Conservation (phyloP, 2,329 filamentous ascomycete genomes). For the Magnaporthales sp. region DNA sequence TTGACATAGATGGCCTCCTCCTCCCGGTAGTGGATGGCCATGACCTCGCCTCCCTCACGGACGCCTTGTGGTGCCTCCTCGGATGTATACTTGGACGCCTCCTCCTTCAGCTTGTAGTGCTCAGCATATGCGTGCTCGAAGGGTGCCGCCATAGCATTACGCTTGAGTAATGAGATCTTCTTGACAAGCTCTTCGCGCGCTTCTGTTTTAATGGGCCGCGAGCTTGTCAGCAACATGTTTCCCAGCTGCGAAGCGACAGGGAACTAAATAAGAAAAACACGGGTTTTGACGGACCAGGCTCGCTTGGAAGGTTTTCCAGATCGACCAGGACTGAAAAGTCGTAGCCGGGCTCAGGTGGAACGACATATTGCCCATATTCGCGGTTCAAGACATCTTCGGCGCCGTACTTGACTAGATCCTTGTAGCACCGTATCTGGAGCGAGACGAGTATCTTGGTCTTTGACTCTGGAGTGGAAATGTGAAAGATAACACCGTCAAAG, state of each 20-base stretch:
- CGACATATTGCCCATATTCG: constrained; percentile 91
- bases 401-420: constrained; percentile 86
- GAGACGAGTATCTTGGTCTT: constrained; percentile 95
- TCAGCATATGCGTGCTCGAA: constrained; percentile 97
- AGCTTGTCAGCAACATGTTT: not conserved
- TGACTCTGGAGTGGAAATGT: constrained; percentile 89
- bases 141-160: constrained; percentile 96
- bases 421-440: constrained; percentile 89
- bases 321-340: constrained; percentile 94
- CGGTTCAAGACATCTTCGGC: constrained; percentile 84
- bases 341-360: constrained; percentile 79
- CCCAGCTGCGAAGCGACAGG: not conserved
- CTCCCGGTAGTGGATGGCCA: constrained; percentile 96
- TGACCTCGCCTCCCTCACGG: constrained; percentile 81
- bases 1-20: constrained; percentile 99
- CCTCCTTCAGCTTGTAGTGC: constrained; percentile 76
- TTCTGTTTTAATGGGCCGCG: constrained; percentile 38
- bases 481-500: constrained; percentile 97
- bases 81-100: constrained; percentile 84
- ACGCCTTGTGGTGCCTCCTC: constrained; percentile 91
- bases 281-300: constrained; percentile 40
- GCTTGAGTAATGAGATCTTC: constrained; percentile 86
- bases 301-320: constrained; percentile 73
- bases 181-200: constrained; percentile 77
- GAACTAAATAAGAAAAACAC: not conserved